Evolutionary conservation across 306 rosid species (phyloP).

Genomic region (Canavalia gladiata): DNA sequence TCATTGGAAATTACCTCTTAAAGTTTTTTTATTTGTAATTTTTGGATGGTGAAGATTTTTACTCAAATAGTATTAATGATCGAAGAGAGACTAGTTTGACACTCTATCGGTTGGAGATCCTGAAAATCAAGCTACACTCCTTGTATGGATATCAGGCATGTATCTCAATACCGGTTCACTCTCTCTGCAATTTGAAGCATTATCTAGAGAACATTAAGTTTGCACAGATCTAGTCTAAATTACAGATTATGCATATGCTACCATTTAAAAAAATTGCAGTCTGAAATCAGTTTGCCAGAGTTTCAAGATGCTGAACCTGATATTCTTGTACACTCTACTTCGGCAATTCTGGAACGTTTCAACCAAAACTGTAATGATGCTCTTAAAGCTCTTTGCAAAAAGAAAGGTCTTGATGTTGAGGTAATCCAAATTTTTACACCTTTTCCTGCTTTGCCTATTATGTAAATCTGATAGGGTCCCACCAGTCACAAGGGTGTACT

Average conservation of each 20-base stretch:
- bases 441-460: background rate
- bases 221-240: constrained; percentile 12
- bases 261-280: constrained; percentile 64
- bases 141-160: constrained; percentile 93
- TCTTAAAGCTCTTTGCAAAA: constrained; percentile 87
- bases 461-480: background rate
- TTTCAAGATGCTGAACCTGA: constrained; percentile 94
- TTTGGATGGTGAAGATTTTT: constrained; percentile 59
- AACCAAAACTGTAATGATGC: constrained; percentile 63
- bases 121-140: constrained; percentile 81
- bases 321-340: constrained; percentile 67
- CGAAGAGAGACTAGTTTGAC: constrained; percentile 55
- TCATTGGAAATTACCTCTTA: constrained; percentile 37
- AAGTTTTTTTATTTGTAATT: constrained; percentile 35
- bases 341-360: constrained; percentile 68
- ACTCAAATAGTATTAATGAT: constrained; percentile 53
- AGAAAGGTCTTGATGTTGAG: constrained; percentile 88
- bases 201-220: constrained; percentile 23
- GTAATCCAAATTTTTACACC: constrained; percentile 52
- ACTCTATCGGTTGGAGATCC: constrained; percentile 80
- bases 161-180: constrained; percentile 40
- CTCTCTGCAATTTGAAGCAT: constrained; percentile 27
- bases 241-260: constrained; percentile 35
- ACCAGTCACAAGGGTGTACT: too few species aligned
- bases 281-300: constrained; percentile 70